These are phyloP conservation scores for Lentithecium fluviatile DNA, from an alignment of 495 filamentous ascomycete species.

Conservation along the genomic window DNA sequence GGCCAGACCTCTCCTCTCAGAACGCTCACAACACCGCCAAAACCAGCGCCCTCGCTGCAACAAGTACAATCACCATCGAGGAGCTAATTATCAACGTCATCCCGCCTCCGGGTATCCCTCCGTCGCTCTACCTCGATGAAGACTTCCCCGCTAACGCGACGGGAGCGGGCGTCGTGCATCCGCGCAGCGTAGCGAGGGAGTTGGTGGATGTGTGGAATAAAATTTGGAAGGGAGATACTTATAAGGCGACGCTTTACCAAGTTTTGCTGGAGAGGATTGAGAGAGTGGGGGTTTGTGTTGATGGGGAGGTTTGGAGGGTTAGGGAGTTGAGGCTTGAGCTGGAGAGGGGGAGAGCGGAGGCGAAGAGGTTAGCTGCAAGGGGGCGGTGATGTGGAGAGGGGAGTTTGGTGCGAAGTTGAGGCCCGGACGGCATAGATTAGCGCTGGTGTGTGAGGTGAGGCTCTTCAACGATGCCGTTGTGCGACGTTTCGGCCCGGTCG, in stretches of 20 bases:
- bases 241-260: conserved; percentile 15
- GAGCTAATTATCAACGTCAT: conserved; percentile 34
- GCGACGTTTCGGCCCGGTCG: too few species aligned
- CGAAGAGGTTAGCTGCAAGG: conserved; percentile 24
- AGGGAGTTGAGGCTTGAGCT: conserved; percentile 29
- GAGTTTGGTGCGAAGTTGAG: too few species aligned
- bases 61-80: conserved; percentile 16
- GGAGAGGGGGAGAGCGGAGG: conserved; percentile 29
- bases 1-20: conserved; percentile 18
- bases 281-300: conserved; percentile 28
- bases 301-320: conserved; percentile 23
- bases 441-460: too few species aligned
- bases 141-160: conserved; percentile 3
- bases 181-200: conserved; percentile 22
- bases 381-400: conserved; percentile 1
- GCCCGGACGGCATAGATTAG: too few species aligned
- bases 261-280: conserved; percentile 29
- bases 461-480: too few species aligned
- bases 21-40: not conserved
- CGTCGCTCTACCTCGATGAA: conserved; percentile 13
- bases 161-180: conserved; percentile 28
- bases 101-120: conserved; percentile 19
- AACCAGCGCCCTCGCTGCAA: too few species aligned
- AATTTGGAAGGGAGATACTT: conserved; percentile 22
- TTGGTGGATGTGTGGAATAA: conserved; percentile 31